Evolutionary conservation across 2,329 filamentous ascomycete genomes (phyloP), one percentile per base, ranked within the genome.

Genomic region (Waltergamsia citrina): DNA sequence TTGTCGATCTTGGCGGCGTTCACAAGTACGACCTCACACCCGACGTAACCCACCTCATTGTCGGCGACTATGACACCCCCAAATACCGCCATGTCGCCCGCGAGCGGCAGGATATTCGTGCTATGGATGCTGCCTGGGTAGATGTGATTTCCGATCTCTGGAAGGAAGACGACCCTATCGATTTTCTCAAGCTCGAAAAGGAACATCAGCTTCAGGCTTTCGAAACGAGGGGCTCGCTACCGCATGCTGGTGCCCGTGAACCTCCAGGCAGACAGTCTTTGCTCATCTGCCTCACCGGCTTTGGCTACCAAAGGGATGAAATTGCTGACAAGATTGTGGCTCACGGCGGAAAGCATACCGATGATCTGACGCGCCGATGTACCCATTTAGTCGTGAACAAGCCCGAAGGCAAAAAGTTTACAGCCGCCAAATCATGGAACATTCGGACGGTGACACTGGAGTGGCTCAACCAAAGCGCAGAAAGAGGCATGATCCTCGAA

Each of bases 51-150:
- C 92, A 98, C 62, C 77, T 98, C 30, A 74, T 98, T 42, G 85
- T 94, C 41, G 92, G 88, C 54, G 80, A 84, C 48, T 83, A 86
- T 49, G 76, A 90, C 53, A 96, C 90, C 1, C 77, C 83, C 32
- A 98, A 98, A 58, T 98, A 98, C 60, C 82, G 80, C 56, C 94
- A 94, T 66, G 90, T 96, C 49, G 92, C 90, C 35, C 85, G 81
- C 51, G 83, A 90, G 54, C 75, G 92, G 34, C 78, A 81, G 31
- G 92, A 98, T 50, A 80, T 98, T 49, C 78, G 77, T 52, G 80
- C 87, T 32, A 79, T 98, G 62, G 74, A 74, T 28, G 74, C 81
- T n/a, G 72, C 75, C 49, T 98, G 87, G 85, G 71, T 98, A 32
- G 78, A 90, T 36, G 83, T 82, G 12, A 71, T 95, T 14, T 73